A percentile compares a stretch with the other conserved stretches of the same genome.
Conservation (phyloP, 2,329 filamentous ascomycete species). For the Clonostachys byssicola region DNA sequence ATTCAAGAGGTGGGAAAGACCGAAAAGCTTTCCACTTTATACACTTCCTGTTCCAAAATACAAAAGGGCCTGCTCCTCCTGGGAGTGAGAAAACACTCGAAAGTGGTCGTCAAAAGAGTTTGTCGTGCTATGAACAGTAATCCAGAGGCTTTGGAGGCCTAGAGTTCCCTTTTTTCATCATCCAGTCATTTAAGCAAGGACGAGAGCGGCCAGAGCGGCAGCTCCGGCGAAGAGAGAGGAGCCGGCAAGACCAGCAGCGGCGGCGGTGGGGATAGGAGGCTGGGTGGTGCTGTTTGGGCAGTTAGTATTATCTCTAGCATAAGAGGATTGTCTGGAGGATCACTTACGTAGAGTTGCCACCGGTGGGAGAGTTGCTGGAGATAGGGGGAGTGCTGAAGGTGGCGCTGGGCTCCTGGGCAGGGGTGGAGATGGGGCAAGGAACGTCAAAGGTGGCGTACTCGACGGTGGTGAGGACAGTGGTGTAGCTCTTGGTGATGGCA, state of each 20-base stretch:
- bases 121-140: too few species aligned
- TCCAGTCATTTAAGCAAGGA: constrained; percentile 43
- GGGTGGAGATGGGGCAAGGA: constrained; percentile 17
- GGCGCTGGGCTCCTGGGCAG: constrained; percentile 4
- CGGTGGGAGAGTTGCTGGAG: constrained; percentile 31
- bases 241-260: constrained; percentile 47
- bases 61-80: too few species aligned
- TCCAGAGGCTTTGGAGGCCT: too few species aligned
- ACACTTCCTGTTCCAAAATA: too few species aligned
- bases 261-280: constrained; percentile 39
- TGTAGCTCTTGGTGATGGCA: constrained; percentile 51
- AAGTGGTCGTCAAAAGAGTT: too few species aligned
- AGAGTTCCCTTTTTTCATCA: too few species aligned
- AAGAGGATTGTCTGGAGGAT: constrained; percentile 7
- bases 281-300: constrained; percentile 12
- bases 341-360: constrained; percentile 25
- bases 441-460: constrained; percentile 45
- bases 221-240: constrained; percentile 50
- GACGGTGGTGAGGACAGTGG: constrained; percentile 50
- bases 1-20: too few species aligned
- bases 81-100: too few species aligned
- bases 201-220: constrained; percentile 48
- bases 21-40: neutral
- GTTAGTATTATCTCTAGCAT: neutral
- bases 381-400: constrained; percentile 15